Evolutionary conservation across 768 basidiomycete genomes (phyloP).

Genomic region (Melanogaster broomeanus): DNA sequence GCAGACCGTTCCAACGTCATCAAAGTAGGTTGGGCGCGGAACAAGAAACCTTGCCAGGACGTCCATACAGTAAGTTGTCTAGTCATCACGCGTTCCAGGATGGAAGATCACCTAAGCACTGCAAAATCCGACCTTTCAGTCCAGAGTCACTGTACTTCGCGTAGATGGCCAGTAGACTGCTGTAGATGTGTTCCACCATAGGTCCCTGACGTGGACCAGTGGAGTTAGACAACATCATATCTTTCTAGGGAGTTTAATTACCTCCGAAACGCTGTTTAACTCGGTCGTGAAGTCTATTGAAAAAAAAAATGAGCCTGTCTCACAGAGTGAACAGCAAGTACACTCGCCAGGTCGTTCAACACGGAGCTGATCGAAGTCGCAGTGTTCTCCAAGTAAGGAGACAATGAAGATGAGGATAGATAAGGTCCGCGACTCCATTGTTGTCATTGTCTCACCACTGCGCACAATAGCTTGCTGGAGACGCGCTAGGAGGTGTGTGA

Average conservation of each 20-base stretch:
- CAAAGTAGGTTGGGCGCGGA: slow-evolving; percentile 87
- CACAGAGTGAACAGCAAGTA: too few relatives aligned
- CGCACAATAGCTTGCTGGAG: slow-evolving; percentile 58
- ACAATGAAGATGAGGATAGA: slow-evolving; percentile 82
- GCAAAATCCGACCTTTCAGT: slow-evolving; percentile 72
- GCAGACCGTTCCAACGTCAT: slow-evolving; percentile 84
- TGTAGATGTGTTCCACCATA: slow-evolving; percentile 83
- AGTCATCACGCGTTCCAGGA: neutral
- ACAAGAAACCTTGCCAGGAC: slow-evolving; percentile 71
- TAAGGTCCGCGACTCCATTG: slow-evolving; percentile 55
- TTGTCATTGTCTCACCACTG: slow-evolving; percentile 38
- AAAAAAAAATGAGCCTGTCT: neutral
- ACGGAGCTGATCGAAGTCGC: slow-evolving; percentile 81
- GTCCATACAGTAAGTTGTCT: neutral
- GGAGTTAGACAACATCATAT: slow-evolving; percentile 2
- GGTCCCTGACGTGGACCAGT: slow-evolving; percentile 47
- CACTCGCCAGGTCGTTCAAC: slow-evolving; percentile 58
- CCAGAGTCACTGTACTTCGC: slow-evolving; percentile 58
- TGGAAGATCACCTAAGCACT: slow-evolving; percentile 72
- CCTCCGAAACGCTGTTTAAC: slow-evolving; percentile 59
- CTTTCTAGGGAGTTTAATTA: slow-evolving; percentile 18
- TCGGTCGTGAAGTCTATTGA: slow-evolving; percentile 53
- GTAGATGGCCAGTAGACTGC: slow-evolving; percentile 69
- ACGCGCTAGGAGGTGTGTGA: slow-evolving; percentile 47
- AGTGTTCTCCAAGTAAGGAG: slow-evolving; percentile 84